Evolutionary conservation across 345 rosid species (phyloP).

Genomic region (Murraya koenigii): DNA sequence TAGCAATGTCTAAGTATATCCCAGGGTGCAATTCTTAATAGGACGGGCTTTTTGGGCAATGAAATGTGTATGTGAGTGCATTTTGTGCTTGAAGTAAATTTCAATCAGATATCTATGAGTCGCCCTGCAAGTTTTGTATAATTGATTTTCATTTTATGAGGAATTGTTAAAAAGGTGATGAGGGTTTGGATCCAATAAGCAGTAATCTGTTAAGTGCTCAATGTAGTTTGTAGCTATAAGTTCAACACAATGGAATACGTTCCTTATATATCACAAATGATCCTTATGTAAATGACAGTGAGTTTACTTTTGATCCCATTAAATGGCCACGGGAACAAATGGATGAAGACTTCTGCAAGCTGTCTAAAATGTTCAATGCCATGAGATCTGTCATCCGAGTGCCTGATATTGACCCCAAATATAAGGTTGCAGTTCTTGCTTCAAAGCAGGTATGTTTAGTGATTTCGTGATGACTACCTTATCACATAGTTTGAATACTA

Average conservation of each 20-base stretch:
- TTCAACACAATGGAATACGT: neutral
- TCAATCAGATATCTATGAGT: neutral
- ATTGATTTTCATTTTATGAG: neutral
- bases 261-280: neutral
- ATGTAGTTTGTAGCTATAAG: slow-evolving; percentile 10
- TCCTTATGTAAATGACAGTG: slow-evolving; percentile 36
- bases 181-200: neutral
- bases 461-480: neutral
- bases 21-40: neutral
- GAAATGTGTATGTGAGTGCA: neutral
- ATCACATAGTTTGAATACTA: neutral
- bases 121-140: neutral
- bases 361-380: slow-evolving; percentile 58
- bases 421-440: slow-evolving; percentile 80
- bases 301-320: slow-evolving; percentile 69
- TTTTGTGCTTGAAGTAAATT: neutral
- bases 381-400: slow-evolving; percentile 72
- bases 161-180: neutral
- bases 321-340: slow-evolving; percentile 80
- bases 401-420: slow-evolving; percentile 77
- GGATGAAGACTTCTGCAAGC: slow-evolving; percentile 64
- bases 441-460: slow-evolving; percentile 64
- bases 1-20: neutral
- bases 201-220: neutral
- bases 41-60: neutral